These are phyloP conservation scores for Globisporangium solare DNA, from an alignment of 352 stramenopile genomes.

Conservation along the genomic window DNA sequence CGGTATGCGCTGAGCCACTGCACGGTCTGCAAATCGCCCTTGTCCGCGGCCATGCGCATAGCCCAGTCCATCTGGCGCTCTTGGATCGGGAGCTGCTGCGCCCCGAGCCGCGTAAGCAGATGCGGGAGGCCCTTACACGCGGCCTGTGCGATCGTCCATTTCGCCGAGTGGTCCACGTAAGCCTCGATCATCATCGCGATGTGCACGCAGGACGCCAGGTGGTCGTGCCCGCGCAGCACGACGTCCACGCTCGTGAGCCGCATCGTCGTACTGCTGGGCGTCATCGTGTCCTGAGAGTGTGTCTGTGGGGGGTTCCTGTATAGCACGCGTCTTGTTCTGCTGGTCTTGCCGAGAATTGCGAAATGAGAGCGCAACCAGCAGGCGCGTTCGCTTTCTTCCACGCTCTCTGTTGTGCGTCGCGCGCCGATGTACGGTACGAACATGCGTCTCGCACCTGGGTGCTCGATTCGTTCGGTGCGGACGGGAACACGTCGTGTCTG, in stretches of 20 bases:
- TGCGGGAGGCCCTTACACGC: conserved; percentile 48
- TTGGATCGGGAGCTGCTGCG: conserved; percentile 29
- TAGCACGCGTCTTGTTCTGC: too few species aligned
- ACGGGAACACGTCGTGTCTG: conserved; percentile 1
- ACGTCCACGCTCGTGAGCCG: conserved; percentile 33
- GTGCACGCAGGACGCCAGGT: conserved; percentile 40
- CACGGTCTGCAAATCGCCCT: conserved; percentile 54
- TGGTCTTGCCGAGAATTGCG: not conserved
- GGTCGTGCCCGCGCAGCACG: conserved; percentile 39
- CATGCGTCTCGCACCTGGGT: not conserved
- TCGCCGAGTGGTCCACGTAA: conserved; percentile 49
- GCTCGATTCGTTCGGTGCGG: conserved; percentile 1
- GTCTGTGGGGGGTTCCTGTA: not conserved
- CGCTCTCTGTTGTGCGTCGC: not conserved
- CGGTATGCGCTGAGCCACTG: conserved; percentile 62
- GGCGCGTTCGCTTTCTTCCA: not conserved
- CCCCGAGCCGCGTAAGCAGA: conserved; percentile 45
- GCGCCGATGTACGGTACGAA: not conserved
- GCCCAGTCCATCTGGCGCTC: conserved; percentile 61
- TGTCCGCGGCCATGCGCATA: conserved; percentile 61
- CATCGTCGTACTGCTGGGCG: not conserved
- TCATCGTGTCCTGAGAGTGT: not conserved
- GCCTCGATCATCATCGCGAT: conserved; percentile 39
- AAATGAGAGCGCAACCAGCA: not conserved
- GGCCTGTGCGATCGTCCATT: conserved; percentile 55